These are phyloP conservation scores for Ceratocystis variospora DNA, from an alignment of 2,329 filamentous ascomycete genomes.

Conservation along the genomic window DNA sequence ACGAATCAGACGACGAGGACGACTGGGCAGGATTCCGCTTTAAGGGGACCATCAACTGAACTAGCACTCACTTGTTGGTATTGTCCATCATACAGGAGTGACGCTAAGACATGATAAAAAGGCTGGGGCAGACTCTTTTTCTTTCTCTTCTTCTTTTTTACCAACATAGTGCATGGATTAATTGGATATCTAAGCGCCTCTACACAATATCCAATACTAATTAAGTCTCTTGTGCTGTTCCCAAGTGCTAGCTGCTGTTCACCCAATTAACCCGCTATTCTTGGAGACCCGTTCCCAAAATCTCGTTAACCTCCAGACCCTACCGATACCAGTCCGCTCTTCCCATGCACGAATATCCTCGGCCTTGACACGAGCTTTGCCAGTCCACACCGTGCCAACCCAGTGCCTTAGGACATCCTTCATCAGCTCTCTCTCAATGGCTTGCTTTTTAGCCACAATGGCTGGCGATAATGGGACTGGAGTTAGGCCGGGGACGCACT, in stretches of 20 bases:
- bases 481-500: slow-evolving; percentile 41
- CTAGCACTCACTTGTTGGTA: not conserved
- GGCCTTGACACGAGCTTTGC: slow-evolving; percentile 37
- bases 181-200: not conserved
- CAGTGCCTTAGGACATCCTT: slow-evolving; percentile 53
- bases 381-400: slow-evolving; percentile 45
- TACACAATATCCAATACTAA: not conserved
- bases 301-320: slow-evolving; percentile 46
- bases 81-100: not conserved
- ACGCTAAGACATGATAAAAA: too few species aligned
- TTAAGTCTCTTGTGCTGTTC: too few species aligned
- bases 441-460: slow-evolving; percentile 47
- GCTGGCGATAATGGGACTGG: slow-evolving; percentile 39
- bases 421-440: slow-evolving; percentile 51
- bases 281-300: slow-evolving; percentile 49
- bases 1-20: slow-evolving; percentile 36
- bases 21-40: slow-evolving; percentile 45
- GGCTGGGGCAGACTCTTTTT: too few species aligned
- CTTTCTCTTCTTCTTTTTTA: too few species aligned
- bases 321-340: slow-evolving; percentile 39
- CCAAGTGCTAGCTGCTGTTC: not conserved
- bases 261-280: not conserved
- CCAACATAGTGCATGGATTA: too few species aligned
- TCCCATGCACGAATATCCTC: slow-evolving; percentile 36
- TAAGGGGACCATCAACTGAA: slow-evolving; percentile 17